Evolutionary conservation across 2,329 filamentous ascomycete genomes (phyloP).

Genomic region (Phaeosphaeria sp.): DNA sequence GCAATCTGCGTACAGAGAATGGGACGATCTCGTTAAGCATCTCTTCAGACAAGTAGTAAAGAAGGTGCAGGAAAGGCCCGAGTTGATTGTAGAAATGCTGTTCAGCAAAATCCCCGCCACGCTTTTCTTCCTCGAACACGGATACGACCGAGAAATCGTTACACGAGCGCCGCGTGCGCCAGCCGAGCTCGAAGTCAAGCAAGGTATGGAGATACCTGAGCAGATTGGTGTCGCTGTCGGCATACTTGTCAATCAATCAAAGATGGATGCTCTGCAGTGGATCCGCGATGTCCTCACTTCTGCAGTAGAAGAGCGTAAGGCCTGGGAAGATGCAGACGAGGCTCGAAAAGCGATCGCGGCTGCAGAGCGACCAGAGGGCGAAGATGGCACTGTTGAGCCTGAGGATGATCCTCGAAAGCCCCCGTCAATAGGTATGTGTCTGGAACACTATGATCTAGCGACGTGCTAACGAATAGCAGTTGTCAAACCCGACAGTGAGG

Average conservation of each 20-base stretch:
- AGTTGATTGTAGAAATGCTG: constrained; percentile 87
- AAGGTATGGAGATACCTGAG: constrained; percentile 67
- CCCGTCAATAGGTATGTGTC: constrained; percentile 54
- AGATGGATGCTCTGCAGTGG: constrained; percentile 80
- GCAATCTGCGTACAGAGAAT: constrained; percentile 78
- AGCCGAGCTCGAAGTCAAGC: constrained; percentile 83
- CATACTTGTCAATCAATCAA: constrained; percentile 79
- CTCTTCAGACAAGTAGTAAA: constrained; percentile 81
- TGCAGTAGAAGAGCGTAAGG: constrained; percentile 74
- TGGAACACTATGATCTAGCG: constrained; percentile 22
- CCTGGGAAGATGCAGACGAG: constrained; percentile 77
- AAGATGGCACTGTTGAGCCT: constrained; percentile 39
- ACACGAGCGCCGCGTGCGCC: constrained; percentile 72
- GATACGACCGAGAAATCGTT: constrained; percentile 80
- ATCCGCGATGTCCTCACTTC: constrained; percentile 73
- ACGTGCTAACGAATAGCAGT: constrained; percentile 25
- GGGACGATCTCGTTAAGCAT: constrained; percentile 88
- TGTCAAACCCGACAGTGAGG: constrained; percentile 66
- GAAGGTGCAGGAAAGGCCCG: constrained; percentile 84
- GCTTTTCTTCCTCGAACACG: constrained; percentile 87
- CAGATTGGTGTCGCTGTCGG: constrained; percentile 83
- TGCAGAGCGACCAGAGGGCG: constrained; percentile 38
- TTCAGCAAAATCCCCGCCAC: constrained; percentile 91
- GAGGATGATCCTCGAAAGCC: constrained; percentile 39
- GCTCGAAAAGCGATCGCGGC: constrained; percentile 58